Evolutionary conservation across 805 yeast species (phyloP).

Genomic region (Lipomyces lipofer): DNA sequence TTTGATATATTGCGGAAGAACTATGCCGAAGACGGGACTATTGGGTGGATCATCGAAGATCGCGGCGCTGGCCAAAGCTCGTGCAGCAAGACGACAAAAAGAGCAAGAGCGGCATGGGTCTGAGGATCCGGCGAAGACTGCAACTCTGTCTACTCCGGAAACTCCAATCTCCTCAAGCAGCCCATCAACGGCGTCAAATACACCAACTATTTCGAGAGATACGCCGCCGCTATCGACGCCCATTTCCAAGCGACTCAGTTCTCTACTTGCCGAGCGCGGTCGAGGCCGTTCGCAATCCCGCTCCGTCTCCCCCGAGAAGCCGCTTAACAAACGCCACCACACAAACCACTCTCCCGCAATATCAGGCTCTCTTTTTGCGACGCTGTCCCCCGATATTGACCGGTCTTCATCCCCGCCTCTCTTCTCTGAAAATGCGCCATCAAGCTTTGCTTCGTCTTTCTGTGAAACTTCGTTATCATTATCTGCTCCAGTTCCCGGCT

Average conservation of each 20-base stretch:
- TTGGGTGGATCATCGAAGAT: constrained; percentile 44
- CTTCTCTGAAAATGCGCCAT: constrained; percentile 21
- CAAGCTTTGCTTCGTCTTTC: constrained; percentile 24
- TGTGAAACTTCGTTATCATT: neutral
- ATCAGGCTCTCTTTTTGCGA: too few species aligned
- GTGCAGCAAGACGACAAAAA: constrained; percentile 33
- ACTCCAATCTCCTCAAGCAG: neutral
- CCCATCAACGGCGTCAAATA: neutral
- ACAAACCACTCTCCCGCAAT: neutral
- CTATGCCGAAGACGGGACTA: constrained; percentile 13
- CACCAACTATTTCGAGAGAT: neutral
- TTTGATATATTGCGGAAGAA: neutral
- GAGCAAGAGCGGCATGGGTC: constrained; percentile 5
- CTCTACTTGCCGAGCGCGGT: constrained; percentile 7
- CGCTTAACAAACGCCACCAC: neutral
- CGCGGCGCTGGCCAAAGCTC: constrained; percentile 51
- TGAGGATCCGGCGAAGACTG: constrained; percentile 4
- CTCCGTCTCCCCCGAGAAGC: neutral
- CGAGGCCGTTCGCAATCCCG: constrained; percentile 1
- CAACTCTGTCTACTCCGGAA: neutral
- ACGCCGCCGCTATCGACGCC: constrained; percentile 6
- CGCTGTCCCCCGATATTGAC: neutral
- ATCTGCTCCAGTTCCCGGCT: constrained; percentile 1
- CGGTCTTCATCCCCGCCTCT: constrained; percentile 12
- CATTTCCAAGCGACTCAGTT: neutral